Evolutionary conservation across 1,284 basidiomycete species (phyloP), one percentile per base, ranked within the genome.

Genomic region (Boletus smithii): DNA sequence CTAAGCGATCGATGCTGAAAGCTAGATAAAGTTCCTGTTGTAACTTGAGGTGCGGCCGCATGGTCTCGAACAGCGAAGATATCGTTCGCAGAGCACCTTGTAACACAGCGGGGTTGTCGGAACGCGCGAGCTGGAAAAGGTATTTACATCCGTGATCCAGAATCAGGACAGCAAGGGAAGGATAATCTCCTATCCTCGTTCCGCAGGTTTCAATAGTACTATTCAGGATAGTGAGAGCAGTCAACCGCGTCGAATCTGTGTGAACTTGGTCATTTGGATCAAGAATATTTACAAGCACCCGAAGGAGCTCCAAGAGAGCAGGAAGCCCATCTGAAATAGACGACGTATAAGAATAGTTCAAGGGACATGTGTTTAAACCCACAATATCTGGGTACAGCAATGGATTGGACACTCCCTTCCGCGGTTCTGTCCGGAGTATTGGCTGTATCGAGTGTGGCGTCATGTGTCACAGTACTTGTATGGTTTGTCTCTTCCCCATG

Each of bases 11-110:
- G 51, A 99, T 85, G 18, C 91, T 86, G 68, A 97, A 98, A 3
- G 92, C 85, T 24, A 99, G 71, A 71, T 95, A 97, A 13, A 98
- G 80, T 65, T 99, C 97, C 61, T 94, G 88, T 63, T 99, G 97
- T n/a, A 95, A 76, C 71, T 98, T 99, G 46, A 99, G 75, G 59
- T 94, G 81, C 41, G 79, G 77, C 5, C 89, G 81, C 81, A 95
- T 88, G 4, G 90, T 90, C 54, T 93, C 87, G 60, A 98, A 88
- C 55, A 98, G 79, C 5, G 90, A 90, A 5, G 88, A 84, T 49
- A 94, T 91, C 0, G 91, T 85, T 22, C 95, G 87, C 31, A 99
- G 74, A 24, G 91, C 81, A 45, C 82, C 75, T 32, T 91, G 83
- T 9, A 98, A 77, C 34, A 99, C 80, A 37, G 79, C 75, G 2